Evolutionary conservation across 2,329 filamentous ascomycete species (phyloP).

Genomic region (Cytospora leucostoma): DNA sequence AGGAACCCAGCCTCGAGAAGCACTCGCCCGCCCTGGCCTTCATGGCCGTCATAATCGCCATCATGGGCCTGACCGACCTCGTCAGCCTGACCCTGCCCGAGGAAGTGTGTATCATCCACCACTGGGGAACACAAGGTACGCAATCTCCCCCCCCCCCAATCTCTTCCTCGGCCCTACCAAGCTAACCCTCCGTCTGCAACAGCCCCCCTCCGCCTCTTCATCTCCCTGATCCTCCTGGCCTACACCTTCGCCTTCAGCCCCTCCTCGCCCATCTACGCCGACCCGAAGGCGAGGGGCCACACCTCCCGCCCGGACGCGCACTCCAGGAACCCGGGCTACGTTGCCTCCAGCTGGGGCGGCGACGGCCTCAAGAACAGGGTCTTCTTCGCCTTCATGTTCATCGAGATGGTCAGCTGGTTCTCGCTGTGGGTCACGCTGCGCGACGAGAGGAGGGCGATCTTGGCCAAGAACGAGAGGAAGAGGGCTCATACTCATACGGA

Average conservation of each 20-base stretch:
- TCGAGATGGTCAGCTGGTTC: conserved; percentile 85
- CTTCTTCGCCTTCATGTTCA: conserved; percentile 80
- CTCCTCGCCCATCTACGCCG: conserved; percentile 52
- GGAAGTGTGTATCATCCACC: conserved; percentile 61
- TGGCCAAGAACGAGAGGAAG: conserved; percentile 42
- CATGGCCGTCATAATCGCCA: conserved; percentile 66
- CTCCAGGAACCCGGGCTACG: conserved; percentile 39
- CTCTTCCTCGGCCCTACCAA: too few species aligned
- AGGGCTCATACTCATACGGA: conserved; percentile 15
- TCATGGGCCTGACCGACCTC: conserved; percentile 64
- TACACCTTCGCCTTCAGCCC: conserved; percentile 66
- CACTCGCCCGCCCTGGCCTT: conserved; percentile 73
- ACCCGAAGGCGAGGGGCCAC: conserved; percentile 35
- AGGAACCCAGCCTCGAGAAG: conserved; percentile 66
- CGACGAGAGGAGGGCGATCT: conserved; percentile 58
- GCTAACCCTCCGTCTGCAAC: conserved; percentile 30
- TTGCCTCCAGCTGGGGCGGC: conserved; percentile 51
- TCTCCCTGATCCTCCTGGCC: conserved; percentile 61
- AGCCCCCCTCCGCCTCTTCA: conserved; percentile 65
- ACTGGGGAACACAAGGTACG: conserved; percentile 67
- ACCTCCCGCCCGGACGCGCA: conserved; percentile 40
- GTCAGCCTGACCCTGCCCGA: conserved; percentile 68
- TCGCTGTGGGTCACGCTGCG: conserved; percentile 75
- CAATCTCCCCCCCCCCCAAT: conserved; percentile 44
- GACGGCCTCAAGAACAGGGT: conserved; percentile 80